Evolutionary conservation across 2,329 filamentous ascomycete genomes (phyloP).

Genomic region (Lecanicillium sp.): DNA sequence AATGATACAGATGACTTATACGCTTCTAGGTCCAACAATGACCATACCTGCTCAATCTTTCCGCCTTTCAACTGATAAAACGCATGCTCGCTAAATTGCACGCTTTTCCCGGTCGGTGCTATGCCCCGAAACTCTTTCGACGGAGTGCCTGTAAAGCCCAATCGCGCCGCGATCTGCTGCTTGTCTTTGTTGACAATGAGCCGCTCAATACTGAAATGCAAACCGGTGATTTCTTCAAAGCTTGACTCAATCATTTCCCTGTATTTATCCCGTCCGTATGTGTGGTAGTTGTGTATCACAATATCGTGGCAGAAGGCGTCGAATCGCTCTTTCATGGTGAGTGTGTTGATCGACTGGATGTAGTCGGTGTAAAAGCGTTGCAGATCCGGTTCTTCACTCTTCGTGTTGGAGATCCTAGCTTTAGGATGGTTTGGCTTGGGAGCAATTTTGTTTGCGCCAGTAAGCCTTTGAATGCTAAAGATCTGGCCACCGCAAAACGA

Average conservation of each 20-base stretch:
- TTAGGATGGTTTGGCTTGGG: neutral
- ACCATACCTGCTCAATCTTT: slow-evolving; percentile 29
- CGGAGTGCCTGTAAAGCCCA: slow-evolving; percentile 27
- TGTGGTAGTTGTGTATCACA: slow-evolving; percentile 26
- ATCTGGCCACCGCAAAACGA: neutral
- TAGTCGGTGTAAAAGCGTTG: slow-evolving; percentile 24
- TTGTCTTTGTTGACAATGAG: slow-evolving; percentile 25
- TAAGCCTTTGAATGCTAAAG: neutral
- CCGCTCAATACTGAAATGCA: slow-evolving; percentile 22
- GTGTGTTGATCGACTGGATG: slow-evolving; percentile 27
- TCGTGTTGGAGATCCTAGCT: neutral
- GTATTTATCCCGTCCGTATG: slow-evolving; percentile 22
- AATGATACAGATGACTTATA: slow-evolving; percentile 16
- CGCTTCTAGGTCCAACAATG: slow-evolving; percentile 26
- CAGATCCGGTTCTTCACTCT: neutral
- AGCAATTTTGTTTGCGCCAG: neutral
- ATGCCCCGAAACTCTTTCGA: slow-evolving; percentile 22
- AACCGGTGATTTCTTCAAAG: slow-evolving; percentile 23
- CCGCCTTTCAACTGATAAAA: slow-evolving; percentile 29
- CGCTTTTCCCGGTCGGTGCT: slow-evolving; percentile 22
- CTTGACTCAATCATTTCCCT: slow-evolving; percentile 23
- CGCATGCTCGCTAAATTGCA: slow-evolving; percentile 28
- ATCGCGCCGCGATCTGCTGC: slow-evolving; percentile 27
- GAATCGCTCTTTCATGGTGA: slow-evolving; percentile 22
- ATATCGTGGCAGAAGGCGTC: slow-evolving; percentile 22